Evolutionary conservation across 169 alveolate species (phyloP).

Genomic region (Plasmodium adleri): DNA sequence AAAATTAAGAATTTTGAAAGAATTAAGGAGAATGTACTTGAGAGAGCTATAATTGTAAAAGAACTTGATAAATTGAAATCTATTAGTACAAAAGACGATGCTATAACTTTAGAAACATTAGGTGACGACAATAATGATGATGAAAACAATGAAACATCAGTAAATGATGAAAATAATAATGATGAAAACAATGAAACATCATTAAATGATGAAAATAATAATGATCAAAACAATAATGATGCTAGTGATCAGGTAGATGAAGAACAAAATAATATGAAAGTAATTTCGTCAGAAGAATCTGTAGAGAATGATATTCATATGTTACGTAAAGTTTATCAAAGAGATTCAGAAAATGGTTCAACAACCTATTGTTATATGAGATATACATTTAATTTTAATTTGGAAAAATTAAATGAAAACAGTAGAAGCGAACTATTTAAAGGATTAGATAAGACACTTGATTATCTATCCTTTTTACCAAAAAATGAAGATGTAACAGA

Average conservation of each 20-base stretch:
- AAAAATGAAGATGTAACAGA: constrained; percentile 32
- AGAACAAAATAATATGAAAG: constrained; percentile 31
- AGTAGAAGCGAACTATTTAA: constrained; percentile 61
- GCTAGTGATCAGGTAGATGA: background rate
- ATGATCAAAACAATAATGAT: background rate
- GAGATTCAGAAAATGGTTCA: constrained; percentile 12
- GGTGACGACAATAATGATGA: constrained; percentile 16
- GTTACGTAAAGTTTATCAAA: constrained; percentile 73
- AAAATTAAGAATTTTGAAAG: constrained; percentile 60
- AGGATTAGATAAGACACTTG: constrained; percentile 47
- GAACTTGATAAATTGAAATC: constrained; percentile 39
- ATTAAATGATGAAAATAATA: no score
- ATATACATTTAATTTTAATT: constrained; percentile 68
- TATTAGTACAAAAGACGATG: background rate
- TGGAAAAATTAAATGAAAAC: constrained; percentile 65
- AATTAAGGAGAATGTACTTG: constrained; percentile 62
- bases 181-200: background rate
- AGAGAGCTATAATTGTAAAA: constrained; percentile 59
- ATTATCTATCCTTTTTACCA: constrained; percentile 61
- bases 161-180: background rate
- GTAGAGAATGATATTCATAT: constrained; percentile 70
- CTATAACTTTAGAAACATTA: constrained; percentile 15
- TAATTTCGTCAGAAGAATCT: constrained; percentile 72
- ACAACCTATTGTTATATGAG: constrained; percentile 68
- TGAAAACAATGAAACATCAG: constrained; percentile 1